A percentile compares a stretch with the other conserved stretches of the same genome.
Conservation (phyloP, 345 rosid genomes). For the Salix suchowensis region DNA sequence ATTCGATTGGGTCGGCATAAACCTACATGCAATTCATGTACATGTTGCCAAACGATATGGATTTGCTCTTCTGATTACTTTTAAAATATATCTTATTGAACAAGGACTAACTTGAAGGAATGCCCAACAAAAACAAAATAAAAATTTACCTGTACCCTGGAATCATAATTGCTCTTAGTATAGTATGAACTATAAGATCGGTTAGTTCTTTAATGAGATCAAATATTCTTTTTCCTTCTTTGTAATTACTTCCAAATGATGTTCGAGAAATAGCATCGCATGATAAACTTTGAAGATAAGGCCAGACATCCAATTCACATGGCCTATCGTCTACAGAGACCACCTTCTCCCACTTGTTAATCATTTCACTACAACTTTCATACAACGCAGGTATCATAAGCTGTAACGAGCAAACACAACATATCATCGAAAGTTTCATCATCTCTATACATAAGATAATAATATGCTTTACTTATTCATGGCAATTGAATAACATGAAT, state of each 20-base stretch:
- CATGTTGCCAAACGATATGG: slow-evolving; percentile 6
- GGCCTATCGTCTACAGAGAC: not conserved
- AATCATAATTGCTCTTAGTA: slow-evolving; percentile 11
- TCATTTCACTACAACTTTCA: slow-evolving; percentile 25
- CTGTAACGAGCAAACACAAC: slow-evolving; percentile 3
- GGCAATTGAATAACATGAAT: not conserved
- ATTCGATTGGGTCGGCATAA: slow-evolving; percentile 39
- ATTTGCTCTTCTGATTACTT: not conserved
- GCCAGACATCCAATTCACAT: slow-evolving; percentile 37
- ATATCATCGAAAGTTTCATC: too few species aligned
- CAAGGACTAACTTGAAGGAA: too few species aligned
- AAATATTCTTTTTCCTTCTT: slow-evolving; percentile 42
- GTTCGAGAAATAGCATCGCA: slow-evolving; percentile 45
- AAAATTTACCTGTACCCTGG: slow-evolving; percentile 43
- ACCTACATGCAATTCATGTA: slow-evolving; percentile 23
- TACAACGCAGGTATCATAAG: slow-evolving; percentile 29
- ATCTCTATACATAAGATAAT: too few species aligned
- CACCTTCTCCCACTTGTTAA: slow-evolving; percentile 30
- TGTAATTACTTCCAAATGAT: slow-evolving; percentile 9
- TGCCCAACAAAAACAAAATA: too few species aligned
- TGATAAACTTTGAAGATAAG: slow-evolving; percentile 32
- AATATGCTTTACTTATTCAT: not conserved
- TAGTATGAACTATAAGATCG: not conserved
- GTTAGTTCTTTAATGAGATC: slow-evolving; percentile 28
- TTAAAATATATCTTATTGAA: too few species aligned